These are phyloP conservation scores for Triadica sebifera DNA, from an alignment of 345 rosid genomes.

Conservation along the genomic window DNA sequence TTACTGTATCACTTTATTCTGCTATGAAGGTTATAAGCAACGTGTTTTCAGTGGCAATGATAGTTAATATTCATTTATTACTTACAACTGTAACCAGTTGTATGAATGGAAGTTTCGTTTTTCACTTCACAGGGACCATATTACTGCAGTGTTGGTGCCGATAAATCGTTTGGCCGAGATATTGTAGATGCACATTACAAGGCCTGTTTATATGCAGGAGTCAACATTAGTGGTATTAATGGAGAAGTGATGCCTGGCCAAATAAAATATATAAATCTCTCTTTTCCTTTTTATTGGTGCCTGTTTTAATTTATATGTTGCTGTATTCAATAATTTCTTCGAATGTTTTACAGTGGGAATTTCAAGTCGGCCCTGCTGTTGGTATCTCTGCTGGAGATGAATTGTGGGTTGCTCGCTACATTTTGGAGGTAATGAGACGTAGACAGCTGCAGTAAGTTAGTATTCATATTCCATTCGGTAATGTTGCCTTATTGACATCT, in stretches of 20 bases:
- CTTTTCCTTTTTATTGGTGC: not conserved
- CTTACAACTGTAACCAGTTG: not conserved
- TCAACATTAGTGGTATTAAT: conserved; percentile 84
- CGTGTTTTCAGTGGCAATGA: no score
- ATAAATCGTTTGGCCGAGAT: conserved; percentile 88
- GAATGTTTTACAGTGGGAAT: conserved; percentile 67
- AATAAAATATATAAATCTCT: conserved; percentile 30
- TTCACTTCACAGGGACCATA: conserved; percentile 71
- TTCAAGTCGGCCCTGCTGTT: conserved; percentile 86
- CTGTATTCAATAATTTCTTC: not conserved
- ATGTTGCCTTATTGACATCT: not conserved
- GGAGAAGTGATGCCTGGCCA: conserved; percentile 99
- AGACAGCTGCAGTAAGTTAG: no score
- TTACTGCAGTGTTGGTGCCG: conserved; percentile 82
- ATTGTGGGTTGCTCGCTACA: conserved; percentile 92
- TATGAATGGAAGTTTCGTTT: not conserved
- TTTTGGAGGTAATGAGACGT: conserved; percentile 63
- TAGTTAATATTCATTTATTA: not conserved
- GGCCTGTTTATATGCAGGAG: conserved; percentile 86
- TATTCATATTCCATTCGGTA: no score
- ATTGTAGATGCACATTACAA: conserved; percentile 92
- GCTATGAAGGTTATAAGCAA: not conserved
- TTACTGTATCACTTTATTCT: not conserved
- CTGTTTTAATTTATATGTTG: not conserved
- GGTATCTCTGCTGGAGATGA: conserved; percentile 92